A percentile compares a stretch with the other conserved stretches of the same genome.
Conservation (phyloP, 108 stramenopile genomes). For the Mediolabrus comicus region DNA sequence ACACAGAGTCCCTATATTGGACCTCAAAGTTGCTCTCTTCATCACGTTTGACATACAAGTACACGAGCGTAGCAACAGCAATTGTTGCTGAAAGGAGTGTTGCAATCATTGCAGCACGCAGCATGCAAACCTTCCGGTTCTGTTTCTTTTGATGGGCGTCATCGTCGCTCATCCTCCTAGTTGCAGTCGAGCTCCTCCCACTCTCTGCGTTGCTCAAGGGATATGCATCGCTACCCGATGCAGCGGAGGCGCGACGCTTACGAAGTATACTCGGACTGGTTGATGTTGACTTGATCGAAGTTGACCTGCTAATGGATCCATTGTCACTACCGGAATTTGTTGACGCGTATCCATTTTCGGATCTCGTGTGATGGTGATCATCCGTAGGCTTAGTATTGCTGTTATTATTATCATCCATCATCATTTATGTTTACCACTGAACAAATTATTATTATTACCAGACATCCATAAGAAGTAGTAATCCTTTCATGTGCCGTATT, state of each 20-base stretch:
- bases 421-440: no score
- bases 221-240: neutral
- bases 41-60: slow-evolving; percentile 11
- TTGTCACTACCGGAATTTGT: neutral
- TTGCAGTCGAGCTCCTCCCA: neutral
- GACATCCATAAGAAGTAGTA: no score
- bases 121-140: slow-evolving; percentile 23
- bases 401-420: no score
- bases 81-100: slow-evolving; percentile 34
- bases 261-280: neutral
- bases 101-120: slow-evolving; percentile 23
- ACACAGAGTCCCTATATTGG: slow-evolving; percentile 36
- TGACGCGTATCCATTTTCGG: neutral
- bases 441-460: no score
- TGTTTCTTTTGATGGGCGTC: slow-evolving; percentile 10
- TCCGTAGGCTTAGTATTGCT: no score
- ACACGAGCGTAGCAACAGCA: slow-evolving; percentile 24
- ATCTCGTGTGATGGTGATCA: no score
- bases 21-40: slow-evolving; percentile 29
- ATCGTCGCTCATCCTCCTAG: neutral
- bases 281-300: neutral
- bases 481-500: no score
- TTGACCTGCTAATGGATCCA: neutral
- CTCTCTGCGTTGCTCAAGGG: neutral
- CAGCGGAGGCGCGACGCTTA: neutral